A percentile compares a stretch with the other conserved stretches of the same genome.
phyloP scores from a whole-genome alignment of 495 filamentous ascomycete species.

The Elaphomyces granulatus region DNA sequence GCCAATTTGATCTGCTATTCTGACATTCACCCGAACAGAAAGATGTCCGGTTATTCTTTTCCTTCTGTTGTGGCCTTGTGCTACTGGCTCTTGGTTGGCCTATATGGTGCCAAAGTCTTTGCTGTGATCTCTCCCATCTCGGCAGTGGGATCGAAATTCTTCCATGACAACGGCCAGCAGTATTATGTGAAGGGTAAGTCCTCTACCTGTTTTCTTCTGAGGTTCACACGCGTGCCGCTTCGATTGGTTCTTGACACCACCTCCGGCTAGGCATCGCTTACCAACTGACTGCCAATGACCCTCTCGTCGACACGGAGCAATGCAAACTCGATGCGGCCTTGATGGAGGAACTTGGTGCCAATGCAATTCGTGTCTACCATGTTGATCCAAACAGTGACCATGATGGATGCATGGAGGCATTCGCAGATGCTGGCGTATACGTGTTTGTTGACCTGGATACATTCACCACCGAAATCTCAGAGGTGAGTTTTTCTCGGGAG shows the following conservation, averaged over 20 bases:
- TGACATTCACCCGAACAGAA: too few species aligned
- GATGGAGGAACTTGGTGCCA: constrained; percentile 70
- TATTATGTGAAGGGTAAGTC: constrained; percentile 65
- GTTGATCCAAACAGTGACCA: constrained; percentile 59
- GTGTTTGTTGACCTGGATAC: constrained; percentile 73
- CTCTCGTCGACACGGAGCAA: constrained; percentile 59
- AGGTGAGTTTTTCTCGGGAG: constrained; percentile 40
- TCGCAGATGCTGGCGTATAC: constrained; percentile 63
- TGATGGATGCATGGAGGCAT: constrained; percentile 49
- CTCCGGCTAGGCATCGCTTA: constrained; percentile 52
- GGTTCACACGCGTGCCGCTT: too few species aligned
- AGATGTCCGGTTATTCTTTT: neutral
- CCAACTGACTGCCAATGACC: constrained; percentile 53
- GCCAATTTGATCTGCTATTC: too few species aligned
- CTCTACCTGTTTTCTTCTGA: too few species aligned
- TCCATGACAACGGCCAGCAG: constrained; percentile 58
- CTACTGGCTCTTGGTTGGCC: constrained; percentile 18
- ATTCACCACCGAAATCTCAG: constrained; percentile 62
- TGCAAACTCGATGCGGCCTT: constrained; percentile 61
- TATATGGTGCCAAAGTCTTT: constrained; percentile 14
- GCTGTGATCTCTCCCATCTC: constrained; percentile 46
- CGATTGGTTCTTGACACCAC: too few species aligned
- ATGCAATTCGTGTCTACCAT: constrained; percentile 82
- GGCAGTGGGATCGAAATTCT: constrained; percentile 71
- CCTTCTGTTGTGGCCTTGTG: neutral